Evolutionary conservation across 225 moss, liverwort and hornwort species (phyloP).

Genomic region (Pseudisothecium myosuroides): DNA sequence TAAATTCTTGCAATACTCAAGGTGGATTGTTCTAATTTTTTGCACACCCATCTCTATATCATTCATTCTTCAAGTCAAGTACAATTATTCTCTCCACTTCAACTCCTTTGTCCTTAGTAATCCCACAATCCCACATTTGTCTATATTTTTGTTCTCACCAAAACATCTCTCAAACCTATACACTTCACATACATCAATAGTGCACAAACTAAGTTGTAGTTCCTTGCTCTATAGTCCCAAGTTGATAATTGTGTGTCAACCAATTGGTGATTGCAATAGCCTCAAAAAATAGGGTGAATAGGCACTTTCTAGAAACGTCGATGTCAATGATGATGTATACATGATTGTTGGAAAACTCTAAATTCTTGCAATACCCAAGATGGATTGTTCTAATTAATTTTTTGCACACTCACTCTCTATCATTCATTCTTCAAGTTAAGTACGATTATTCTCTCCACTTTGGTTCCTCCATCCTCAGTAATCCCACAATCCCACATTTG

Average conservation of each 20-base stretch:
- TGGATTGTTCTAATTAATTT: neutral
- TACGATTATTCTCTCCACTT: neutral
- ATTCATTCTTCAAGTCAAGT: neutral
- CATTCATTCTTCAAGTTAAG: neutral
- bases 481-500: neutral
- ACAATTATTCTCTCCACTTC: neutral
- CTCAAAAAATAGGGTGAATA: neutral
- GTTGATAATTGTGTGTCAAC: neutral
- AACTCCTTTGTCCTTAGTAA: accelerated
- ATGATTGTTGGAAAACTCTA: neutral
- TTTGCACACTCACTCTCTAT: neutral
- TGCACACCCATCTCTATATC: neutral
- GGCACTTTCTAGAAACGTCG: accelerated
- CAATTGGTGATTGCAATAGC: neutral
- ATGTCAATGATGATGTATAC: neutral
- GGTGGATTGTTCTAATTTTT: neutral
- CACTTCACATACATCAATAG: no score
- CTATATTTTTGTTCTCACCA: neutral
- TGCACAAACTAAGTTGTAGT: neutral
- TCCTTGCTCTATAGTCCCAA: neutral
- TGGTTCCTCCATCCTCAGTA: accelerated
- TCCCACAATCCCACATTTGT: neutral
- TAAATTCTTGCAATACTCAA: neutral
- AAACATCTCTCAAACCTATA: accelerated
- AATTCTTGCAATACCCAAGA: neutral